A percentile compares a stretch with the other conserved stretches of the same genome.
Conservation (phyloP, 1,139 yeast genomes). For the Pneumocystis jirovecii region DNA sequence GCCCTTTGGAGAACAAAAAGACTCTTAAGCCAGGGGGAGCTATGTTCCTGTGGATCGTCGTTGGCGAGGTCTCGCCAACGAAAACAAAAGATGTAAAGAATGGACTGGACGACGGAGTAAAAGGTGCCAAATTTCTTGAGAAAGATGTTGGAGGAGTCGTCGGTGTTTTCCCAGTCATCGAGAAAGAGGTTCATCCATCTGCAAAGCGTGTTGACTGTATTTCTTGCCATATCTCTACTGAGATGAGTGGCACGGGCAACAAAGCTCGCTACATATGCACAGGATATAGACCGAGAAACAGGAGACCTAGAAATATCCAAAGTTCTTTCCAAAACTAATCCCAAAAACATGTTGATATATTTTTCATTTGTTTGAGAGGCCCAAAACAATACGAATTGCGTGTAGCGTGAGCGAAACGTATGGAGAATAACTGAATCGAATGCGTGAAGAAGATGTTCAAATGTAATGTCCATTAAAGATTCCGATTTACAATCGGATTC, state of each 20-base stretch:
- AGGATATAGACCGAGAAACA: constrained; percentile 68
- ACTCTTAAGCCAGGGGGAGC: constrained; percentile 57
- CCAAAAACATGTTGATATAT: constrained; percentile 72
- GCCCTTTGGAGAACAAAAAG: constrained; percentile 78
- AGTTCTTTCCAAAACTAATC: constrained; percentile 67
- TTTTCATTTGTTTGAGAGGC: constrained; percentile 71
- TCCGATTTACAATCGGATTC: background rate
- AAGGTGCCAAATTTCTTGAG: constrained; percentile 58
- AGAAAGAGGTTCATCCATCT: constrained; percentile 76
- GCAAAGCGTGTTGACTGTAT: constrained; percentile 62
- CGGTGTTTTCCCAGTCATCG: constrained; percentile 68
- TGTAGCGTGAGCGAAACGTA: constrained; percentile 81
- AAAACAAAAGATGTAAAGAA: constrained; percentile 82
- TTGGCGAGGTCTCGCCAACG: constrained; percentile 48
- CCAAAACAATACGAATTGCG: constrained; percentile 72
- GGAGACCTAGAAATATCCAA: constrained; percentile 51
- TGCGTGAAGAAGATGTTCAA: constrained; percentile 9
- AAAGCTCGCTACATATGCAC: constrained; percentile 84
- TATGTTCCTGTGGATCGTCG: constrained; percentile 21
- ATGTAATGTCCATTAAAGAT: constrained; percentile 4
- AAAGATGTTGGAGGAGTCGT: constrained; percentile 29
- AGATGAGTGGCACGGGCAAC: constrained; percentile 75
- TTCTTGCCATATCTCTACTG: constrained; percentile 55
- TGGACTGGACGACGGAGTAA: constrained; percentile 85
- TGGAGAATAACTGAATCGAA: constrained; percentile 37